Conservation (phyloP, 352 stramenopile genomes). For the Blastocystis sp. region DNA sequence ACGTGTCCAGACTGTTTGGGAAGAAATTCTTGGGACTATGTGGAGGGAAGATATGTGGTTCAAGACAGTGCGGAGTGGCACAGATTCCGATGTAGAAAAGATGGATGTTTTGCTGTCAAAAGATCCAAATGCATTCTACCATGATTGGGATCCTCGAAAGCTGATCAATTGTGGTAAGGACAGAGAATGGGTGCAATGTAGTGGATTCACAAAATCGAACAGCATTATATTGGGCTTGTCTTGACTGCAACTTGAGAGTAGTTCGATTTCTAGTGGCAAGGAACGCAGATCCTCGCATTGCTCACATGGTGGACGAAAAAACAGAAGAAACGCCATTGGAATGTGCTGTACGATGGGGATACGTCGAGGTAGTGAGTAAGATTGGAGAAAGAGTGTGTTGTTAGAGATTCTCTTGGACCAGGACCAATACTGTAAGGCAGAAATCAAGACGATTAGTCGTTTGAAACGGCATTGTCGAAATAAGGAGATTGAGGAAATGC, state of each 20-base stretch:
- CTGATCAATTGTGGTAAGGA: conserved; percentile 26
- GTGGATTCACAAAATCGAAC: conserved; percentile 19
- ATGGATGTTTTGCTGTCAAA: neutral
- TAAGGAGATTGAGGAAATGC: conserved; percentile 28
- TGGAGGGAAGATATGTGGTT: conserved; percentile 6
- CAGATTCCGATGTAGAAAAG: neutral
- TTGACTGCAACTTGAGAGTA: conserved; percentile 7
- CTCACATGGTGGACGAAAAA: conserved; percentile 39
- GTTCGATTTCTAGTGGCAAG: neutral
- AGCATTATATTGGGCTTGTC: conserved; percentile 24
- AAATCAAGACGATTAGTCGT: conserved; percentile 41
- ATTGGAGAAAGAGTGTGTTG: neutral
- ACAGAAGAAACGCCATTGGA: conserved; percentile 26
- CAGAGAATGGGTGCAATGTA: neutral
- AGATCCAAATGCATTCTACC: conserved; percentile 46
- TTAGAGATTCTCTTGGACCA: conserved; percentile 20
- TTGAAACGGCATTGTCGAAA: conserved; percentile 1
- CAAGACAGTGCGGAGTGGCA: neutral
- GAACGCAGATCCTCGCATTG: conserved; percentile 45
- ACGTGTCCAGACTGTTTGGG: conserved; percentile 11
- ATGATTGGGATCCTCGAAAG: conserved; percentile 42
- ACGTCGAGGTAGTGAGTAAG: conserved; percentile 27
- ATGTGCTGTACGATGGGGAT: conserved; percentile 34
- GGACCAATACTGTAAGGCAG: conserved; percentile 26
- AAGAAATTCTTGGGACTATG: neutral